Evolutionary conservation across 495 filamentous ascomycete genomes (phyloP).

Genomic region (Xylaria scruposa): DNA sequence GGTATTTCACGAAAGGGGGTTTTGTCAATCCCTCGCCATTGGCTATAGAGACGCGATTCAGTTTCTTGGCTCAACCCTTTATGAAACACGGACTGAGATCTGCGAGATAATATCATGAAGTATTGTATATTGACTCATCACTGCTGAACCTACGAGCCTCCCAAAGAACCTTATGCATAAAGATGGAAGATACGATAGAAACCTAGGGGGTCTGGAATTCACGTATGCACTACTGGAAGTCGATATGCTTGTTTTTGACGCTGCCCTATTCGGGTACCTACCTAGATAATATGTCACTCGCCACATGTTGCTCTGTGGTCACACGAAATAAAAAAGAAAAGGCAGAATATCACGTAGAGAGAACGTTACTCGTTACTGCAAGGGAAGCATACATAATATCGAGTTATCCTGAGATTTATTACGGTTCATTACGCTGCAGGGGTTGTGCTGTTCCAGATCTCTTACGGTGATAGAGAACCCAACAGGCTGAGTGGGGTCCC

Average conservation of each 20-base stretch:
- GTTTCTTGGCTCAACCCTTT: neutral
- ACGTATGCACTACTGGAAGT: neutral
- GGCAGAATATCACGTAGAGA: neutral
- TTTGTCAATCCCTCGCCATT: neutral
- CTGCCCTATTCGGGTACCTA: neutral
- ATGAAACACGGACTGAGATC: neutral
- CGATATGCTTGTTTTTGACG: constrained; percentile 4
- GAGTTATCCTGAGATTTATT: neutral
- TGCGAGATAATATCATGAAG: neutral
- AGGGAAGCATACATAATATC: too few species aligned
- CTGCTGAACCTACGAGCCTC: neutral
- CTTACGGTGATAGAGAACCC: neutral
- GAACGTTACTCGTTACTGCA: neutral
- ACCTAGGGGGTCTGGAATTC: neutral
- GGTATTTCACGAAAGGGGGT: neutral
- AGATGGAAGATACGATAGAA: neutral
- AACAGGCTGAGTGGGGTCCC: constrained; percentile 15
- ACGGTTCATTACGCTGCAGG: constrained; percentile 10
- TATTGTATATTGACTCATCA: neutral
- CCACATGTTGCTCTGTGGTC: neutral
- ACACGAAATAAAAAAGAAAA: neutral
- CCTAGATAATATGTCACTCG: too few species aligned
- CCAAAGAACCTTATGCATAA: neutral
- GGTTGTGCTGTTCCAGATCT: constrained; percentile 18
- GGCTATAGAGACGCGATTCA: constrained; percentile 7